Evolutionary conservation across 164 flowering plant genomes (phyloP).

Genomic region (Umbilicus rupestris): DNA sequence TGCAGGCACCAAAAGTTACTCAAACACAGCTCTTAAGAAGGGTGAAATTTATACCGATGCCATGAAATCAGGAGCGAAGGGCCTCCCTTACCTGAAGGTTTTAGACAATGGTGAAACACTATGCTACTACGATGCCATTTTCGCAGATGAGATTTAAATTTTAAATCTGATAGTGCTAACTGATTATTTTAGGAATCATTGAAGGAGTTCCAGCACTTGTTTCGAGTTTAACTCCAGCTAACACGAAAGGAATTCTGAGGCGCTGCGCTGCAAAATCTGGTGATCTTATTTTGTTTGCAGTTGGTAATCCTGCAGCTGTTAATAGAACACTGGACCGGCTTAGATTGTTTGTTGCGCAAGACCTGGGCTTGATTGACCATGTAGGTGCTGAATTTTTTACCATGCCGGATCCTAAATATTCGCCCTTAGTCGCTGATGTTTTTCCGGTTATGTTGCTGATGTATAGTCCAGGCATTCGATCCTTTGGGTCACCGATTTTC

Average conservation of each 20-base stretch:
- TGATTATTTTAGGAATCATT: constrained; percentile 32
- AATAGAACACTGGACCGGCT: constrained; percentile 79
- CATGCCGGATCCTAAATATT: neutral
- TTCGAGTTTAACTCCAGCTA: constrained; percentile 45
- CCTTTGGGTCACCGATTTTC: constrained; percentile 94
- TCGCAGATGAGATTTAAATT: neutral
- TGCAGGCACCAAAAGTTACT: constrained; percentile 59
- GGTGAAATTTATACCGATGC: constrained; percentile 83
- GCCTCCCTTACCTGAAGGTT: constrained; percentile 87
- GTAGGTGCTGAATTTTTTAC: constrained; percentile 31
- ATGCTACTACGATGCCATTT: neutral
- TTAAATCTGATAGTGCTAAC: constrained; percentile 6
- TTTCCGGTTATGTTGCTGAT: constrained; percentile 6
- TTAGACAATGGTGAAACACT: constrained; percentile 47
- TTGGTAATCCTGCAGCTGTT: constrained; percentile 56
- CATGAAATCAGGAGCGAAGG: constrained; percentile 86
- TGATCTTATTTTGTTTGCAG: constrained; percentile 86
- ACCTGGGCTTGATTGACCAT: constrained; percentile 59
- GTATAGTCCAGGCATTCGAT: constrained; percentile 71
- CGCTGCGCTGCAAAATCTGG: constrained; percentile 58
- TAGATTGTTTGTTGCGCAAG: constrained; percentile 54
- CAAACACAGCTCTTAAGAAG: constrained; percentile 82
- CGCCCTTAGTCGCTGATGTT: neutral
- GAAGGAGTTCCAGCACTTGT: constrained; percentile 81
- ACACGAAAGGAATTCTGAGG: constrained; percentile 38